These are phyloP conservation scores for Dillenia suffruticosa DNA, from an alignment of 164 flowering plant genomes.

Conservation along the genomic window DNA sequence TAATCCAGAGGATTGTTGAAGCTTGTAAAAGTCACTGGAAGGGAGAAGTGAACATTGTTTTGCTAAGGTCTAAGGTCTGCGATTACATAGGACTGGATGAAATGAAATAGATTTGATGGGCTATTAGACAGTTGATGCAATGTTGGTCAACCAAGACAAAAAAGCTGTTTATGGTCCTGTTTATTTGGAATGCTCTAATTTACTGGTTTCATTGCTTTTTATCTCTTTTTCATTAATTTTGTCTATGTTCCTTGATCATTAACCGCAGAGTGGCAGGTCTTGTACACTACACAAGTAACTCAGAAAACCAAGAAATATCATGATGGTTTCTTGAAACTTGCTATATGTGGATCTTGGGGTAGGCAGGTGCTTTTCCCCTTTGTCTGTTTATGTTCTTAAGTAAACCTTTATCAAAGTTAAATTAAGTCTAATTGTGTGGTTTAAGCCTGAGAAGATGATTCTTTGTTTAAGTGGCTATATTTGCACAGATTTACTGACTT, in stretches of 20 bases:
- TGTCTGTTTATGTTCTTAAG: too few relatives aligned
- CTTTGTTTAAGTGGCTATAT: too few relatives aligned
- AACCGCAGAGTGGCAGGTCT: conserved; percentile 58
- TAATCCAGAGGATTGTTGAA: too few relatives aligned
- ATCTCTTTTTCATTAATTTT: background rate
- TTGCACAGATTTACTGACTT: background rate
- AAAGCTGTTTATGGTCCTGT: background rate
- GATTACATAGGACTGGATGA: too few relatives aligned
- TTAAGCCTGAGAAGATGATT: too few relatives aligned
- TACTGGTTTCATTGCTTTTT: background rate
- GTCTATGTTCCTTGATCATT: too few relatives aligned
- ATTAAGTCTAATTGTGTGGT: too few relatives aligned
- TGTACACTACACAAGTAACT: conserved; percentile 67
- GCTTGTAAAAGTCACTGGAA: too few relatives aligned
- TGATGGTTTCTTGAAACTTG: conserved; percentile 59
- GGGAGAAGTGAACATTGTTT: too few relatives aligned
- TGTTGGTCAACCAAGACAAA: background rate
- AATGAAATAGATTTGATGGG: too few relatives aligned
- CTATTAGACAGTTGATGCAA: background rate
- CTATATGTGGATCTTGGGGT: conserved; percentile 35
- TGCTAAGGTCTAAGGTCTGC: too few relatives aligned
- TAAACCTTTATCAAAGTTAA: too few relatives aligned
- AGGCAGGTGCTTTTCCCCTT: conserved; percentile 47
- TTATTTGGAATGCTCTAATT: background rate
- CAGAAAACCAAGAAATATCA: conserved; percentile 80